Evolutionary conservation across 75 land plant genomes (phyloP).

Genomic region (Cunninghamia lanceolata): DNA sequence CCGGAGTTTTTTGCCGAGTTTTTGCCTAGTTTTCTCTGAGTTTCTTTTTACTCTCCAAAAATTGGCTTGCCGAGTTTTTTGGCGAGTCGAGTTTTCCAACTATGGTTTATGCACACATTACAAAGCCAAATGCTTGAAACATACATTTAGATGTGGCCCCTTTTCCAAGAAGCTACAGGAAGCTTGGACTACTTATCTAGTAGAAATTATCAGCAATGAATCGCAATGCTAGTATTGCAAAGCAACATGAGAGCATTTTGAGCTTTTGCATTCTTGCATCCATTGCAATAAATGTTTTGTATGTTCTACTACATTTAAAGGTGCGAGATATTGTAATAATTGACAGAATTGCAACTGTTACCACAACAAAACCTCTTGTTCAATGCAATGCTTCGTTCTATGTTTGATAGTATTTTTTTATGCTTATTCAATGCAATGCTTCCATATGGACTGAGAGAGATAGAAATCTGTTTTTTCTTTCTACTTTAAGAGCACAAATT

Average conservation of each 20-base stretch:
- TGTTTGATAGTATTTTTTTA: background rate
- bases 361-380: background rate
- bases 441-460: background rate
- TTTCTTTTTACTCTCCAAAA: too few relatives aligned
- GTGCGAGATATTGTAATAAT: background rate
- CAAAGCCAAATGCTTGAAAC: slow-evolving; percentile 3
- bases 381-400: background rate
- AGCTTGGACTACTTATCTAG: background rate
- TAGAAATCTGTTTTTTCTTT: background rate
- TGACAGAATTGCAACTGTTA: background rate
- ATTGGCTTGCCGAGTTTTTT: too few relatives aligned
- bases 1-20: too few relatives aligned
- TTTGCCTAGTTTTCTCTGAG: too few relatives aligned
- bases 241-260: background rate
- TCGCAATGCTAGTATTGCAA: background rate
- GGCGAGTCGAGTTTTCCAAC: too few relatives aligned
- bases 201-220: background rate
- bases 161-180: background rate
- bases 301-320: background rate
- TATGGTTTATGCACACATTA: background rate
- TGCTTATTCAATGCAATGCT: background rate
- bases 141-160: background rate
- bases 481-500: background rate
- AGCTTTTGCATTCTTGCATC: background rate
- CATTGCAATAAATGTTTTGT: background rate